phyloP scores from a whole-genome alignment of 768 basidiomycete species.

The Tylopilus balloui region DNA sequence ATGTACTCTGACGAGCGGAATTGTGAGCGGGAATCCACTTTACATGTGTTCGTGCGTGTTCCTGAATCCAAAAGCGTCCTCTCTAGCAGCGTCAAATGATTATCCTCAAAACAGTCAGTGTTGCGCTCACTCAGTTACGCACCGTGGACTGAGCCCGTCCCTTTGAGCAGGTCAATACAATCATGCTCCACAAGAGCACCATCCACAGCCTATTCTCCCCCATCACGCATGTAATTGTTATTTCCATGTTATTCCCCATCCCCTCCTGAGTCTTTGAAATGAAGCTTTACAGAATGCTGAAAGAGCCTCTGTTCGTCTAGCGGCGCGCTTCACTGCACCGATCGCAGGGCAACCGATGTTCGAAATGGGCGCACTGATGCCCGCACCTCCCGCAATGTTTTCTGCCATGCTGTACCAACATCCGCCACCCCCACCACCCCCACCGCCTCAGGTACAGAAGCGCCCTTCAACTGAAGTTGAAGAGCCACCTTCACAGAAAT shows the following conservation, averaged over 20 bases:
- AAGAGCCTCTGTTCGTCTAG: slow-evolving; percentile 55
- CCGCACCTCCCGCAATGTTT: slow-evolving; percentile 25
- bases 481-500: slow-evolving; percentile 39
- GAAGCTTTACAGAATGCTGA: slow-evolving; percentile 51
- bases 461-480: slow-evolving; percentile 38
- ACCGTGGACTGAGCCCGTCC: slow-evolving; percentile 16
- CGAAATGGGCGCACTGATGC: slow-evolving; percentile 33
- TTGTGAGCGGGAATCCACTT: slow-evolving; percentile 35
- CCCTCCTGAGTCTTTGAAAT: slow-evolving; percentile 20
- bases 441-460: slow-evolving; percentile 32
- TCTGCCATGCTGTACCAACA: slow-evolving; percentile 29
- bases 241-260: slow-evolving; percentile 17
- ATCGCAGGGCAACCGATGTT: slow-evolving; percentile 30
- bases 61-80: slow-evolving; percentile 16
- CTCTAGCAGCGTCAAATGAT: slow-evolving; percentile 41
- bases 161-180: slow-evolving; percentile 28
- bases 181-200: slow-evolving; percentile 33
- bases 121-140: slow-evolving; percentile 10
- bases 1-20: slow-evolving; percentile 58
- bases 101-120: slow-evolving; percentile 42
- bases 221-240: slow-evolving; percentile 33
- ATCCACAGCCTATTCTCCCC: slow-evolving; percentile 26
- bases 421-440: slow-evolving; percentile 25
- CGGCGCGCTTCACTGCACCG: slow-evolving; percentile 43
- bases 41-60: slow-evolving; percentile 7